Base-by-base conservation (phyloP, 345 rosid genomes). In the Linum lewisii region DNA sequence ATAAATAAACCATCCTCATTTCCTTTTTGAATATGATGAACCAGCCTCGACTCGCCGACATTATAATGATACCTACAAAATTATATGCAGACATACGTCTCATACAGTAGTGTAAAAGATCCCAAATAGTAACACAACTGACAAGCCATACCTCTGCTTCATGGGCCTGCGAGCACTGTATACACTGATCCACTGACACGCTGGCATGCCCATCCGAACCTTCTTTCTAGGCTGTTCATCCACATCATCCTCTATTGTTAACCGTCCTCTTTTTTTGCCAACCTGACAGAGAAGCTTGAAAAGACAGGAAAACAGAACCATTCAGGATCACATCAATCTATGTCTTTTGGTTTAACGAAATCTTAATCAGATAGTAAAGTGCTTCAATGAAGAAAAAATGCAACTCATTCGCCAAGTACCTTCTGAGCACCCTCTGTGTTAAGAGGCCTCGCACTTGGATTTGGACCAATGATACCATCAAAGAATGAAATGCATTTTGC, bases 391-490 rank as follows among this genome's bases (percentile, higher is more conserved):
- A 44, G 5, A 51, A 13, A 2, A 20, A 29, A 15, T 47, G 52
- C n/a, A 55, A 60, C 21, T 34, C 24, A 51, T 51, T 24, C 21
- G 21, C 65, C 44, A 63, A 54, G 65, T 24, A 92, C 98, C 97
- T 92, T 88, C 52, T 81, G 78, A 66, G 99, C 99, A 71, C 95
- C 99, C 57, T 93, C 95, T n/a, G 85, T 93, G 82, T 89, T 81
- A 65, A 93, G 78, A 55, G 99, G 97, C 71, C 95, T 83, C 49
- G 73, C 60, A 61, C 75, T 74, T 32, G 77, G 75, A 71, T 84
- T 85, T 32, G 81, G 91, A 63, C 81, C 93, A 60, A 86, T 84
- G 29, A 86, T 71, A 68, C 79, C 74, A 59, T 86, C 97, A 68
- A 86, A 89, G 44, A 86, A 71, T 5, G 95, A 83, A 65, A 89